Evolutionary conservation across 2,329 filamentous ascomycete species (phyloP).

Genomic region (Calonectria leucothoes): DNA sequence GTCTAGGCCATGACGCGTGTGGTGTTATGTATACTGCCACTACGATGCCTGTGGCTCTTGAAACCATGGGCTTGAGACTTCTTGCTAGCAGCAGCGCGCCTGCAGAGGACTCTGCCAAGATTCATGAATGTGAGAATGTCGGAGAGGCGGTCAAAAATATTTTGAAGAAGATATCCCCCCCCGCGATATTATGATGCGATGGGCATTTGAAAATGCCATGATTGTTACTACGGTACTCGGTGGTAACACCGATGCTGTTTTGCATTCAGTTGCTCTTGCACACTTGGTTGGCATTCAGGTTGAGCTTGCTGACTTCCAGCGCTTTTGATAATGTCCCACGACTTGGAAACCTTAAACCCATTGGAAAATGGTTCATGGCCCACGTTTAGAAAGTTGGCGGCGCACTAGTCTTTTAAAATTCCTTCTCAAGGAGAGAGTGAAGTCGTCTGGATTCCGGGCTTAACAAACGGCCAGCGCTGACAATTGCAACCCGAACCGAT

Average conservation of each 20-base stretch:
- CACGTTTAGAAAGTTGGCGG: neutral
- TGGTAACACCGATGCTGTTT: neutral
- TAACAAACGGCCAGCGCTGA: too few relatives aligned
- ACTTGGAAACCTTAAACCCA: neutral
- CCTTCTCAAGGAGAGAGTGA: neutral
- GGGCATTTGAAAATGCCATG: neutral
- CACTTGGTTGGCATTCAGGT: neutral
- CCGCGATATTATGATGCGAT: neutral
- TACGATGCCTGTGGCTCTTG: neutral
- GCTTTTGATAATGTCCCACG: neutral
- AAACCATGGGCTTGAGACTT: neutral
- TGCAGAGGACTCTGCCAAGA: neutral
- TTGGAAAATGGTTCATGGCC: neutral
- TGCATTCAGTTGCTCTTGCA: neutral
- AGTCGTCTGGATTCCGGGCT: too few relatives aligned
- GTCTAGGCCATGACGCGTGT: neutral
- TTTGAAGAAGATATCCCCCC: neutral
- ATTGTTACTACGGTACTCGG: neutral
- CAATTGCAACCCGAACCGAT: too few relatives aligned
- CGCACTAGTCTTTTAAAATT: neutral
- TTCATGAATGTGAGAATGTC: neutral
- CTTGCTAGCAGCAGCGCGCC: neutral
- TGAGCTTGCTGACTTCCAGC: neutral
- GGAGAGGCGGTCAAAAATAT: neutral
- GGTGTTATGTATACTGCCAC: too few relatives aligned